phyloP scores from a whole-genome alignment of 257 asterid genomes.

The Forsythia viridissima region DNA sequence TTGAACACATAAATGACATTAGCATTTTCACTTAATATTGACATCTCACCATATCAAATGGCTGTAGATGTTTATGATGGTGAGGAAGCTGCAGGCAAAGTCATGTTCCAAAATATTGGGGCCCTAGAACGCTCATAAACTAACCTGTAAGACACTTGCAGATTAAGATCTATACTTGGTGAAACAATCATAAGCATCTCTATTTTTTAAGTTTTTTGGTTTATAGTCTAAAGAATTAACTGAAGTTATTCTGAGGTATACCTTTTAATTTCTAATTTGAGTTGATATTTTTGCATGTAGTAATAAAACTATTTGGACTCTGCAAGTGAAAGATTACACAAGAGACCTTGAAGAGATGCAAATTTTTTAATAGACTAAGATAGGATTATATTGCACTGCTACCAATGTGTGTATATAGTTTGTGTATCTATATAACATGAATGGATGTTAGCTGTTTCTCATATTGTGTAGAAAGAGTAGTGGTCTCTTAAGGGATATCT shows the following conservation, averaged over 20 bases:
- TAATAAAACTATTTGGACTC: conserved; percentile 18
- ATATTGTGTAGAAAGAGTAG: conserved; percentile 86
- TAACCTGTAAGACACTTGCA: conserved; percentile 71
- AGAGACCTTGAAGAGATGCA: conserved; percentile 98
- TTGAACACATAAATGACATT: conserved; percentile 10
- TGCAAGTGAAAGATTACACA: conserved; percentile 86
- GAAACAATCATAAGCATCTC: conserved; percentile 3
- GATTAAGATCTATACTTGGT: background rate
- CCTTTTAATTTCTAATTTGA: background rate
- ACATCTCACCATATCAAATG: conserved; percentile 24
- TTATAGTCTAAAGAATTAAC: background rate
- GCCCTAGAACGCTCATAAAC: conserved; percentile 96
- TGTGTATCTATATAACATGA: background rate
- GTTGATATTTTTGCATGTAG: conserved; percentile 16
- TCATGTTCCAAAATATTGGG: conserved; percentile 97
- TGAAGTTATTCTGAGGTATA: conserved; percentile 1
- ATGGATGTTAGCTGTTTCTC: conserved; percentile 21
- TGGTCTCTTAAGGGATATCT: conserved; percentile 82
- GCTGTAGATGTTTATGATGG: conserved; percentile 90
- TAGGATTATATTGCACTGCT: conserved; percentile 95
- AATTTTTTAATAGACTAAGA: conserved; percentile 57
- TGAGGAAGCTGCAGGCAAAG: conserved; percentile 99
- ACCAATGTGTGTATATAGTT: conserved; percentile 54
- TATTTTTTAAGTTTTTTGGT: conserved; percentile 15
- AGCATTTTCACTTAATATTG: conserved; percentile 1